Evolutionary conservation across 164 flowering plant species (phyloP), one percentile per base, ranked within the genome.

Genomic region (Vitis amurensis): DNA sequence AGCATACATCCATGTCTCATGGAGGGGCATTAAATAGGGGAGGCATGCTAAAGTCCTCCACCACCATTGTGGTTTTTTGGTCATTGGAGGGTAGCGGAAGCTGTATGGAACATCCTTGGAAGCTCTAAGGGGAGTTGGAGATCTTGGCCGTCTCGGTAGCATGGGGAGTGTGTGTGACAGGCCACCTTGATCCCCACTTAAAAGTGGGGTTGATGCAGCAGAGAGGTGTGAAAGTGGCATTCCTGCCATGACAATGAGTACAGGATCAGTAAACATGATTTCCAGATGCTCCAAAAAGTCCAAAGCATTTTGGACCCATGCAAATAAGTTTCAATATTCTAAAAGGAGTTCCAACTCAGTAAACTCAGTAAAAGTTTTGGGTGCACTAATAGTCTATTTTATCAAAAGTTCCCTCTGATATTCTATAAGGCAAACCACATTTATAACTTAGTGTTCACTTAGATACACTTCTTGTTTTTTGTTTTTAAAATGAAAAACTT

Each of bases 1-100:
- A 7, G 93, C 93, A 72, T 87, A 91, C 94, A 86, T 88, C 98
- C 99, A 92, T n/a, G 94, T 85, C 80, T 91, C 91, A 12, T 91
- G 98, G 14, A 94, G 82, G 10, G 98, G 93, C 94, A 91, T 87
- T 11, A 92, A 73, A 63, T 92, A 92, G 2, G 97, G 95, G 62
- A 94, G 76, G 77, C 94, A 88, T 50, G 99, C 91, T 44, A 94
- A 69, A 29, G 85, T 77, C 78, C 99, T 88, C 99, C 99, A 94
- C 86, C 86, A 94, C 95, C 95, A 94, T 70, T 68, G 76, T 11
- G 98, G 98, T 74, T 88, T 91, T 68, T 80, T 82, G 9, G 86
- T 88, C 97, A 92, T 94, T 30, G 91, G 78, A 50, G 97, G 94
- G 69, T 50, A 90, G 17, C 89, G 82, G 57, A 68, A 91, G 72